phyloP scores from a whole-genome alignment of 257 asterid species.

The Linderniella brevidens region DNA sequence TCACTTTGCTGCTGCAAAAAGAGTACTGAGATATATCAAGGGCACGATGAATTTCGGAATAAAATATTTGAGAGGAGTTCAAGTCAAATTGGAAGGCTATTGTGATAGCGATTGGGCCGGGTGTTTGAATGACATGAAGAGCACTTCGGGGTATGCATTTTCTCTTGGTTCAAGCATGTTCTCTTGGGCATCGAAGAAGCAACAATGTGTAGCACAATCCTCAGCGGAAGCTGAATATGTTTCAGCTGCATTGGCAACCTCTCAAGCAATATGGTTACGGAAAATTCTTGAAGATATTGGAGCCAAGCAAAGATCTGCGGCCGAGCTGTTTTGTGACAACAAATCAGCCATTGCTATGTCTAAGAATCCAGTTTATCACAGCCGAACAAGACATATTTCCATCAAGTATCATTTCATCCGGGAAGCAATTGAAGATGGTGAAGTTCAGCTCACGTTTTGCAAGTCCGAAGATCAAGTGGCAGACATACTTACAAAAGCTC shows the following conservation, averaged over 20 bases:
- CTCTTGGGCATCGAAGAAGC: slow-evolving; percentile 3
- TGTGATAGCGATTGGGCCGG: slow-evolving; percentile 6
- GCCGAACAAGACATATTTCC: background rate
- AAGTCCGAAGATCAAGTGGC: slow-evolving; percentile 4
- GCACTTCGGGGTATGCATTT: background rate
- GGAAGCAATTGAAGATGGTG: background rate
- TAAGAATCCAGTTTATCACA: background rate
- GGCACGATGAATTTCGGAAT: background rate
- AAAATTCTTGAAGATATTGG: slow-evolving; percentile 5
- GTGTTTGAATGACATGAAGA: slow-evolving; percentile 1
- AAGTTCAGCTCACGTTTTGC: background rate
- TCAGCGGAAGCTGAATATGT: slow-evolving; percentile 2
- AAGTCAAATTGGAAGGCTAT: background rate
- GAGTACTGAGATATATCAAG: background rate
- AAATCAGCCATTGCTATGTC: background rate
- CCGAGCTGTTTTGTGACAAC: background rate
- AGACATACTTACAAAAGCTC: background rate
- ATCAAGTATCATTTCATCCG: background rate
- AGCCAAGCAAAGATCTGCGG: background rate
- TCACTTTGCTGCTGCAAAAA: slow-evolving; percentile 4
- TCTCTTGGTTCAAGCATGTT: background rate
- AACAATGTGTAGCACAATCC: slow-evolving; percentile 7
- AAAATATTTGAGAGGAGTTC: background rate
- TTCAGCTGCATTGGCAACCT: background rate
- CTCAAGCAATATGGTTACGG: background rate